Evolutionary conservation across 2,329 filamentous ascomycete species (phyloP).

Genomic region (Cytospora piceicola): DNA sequence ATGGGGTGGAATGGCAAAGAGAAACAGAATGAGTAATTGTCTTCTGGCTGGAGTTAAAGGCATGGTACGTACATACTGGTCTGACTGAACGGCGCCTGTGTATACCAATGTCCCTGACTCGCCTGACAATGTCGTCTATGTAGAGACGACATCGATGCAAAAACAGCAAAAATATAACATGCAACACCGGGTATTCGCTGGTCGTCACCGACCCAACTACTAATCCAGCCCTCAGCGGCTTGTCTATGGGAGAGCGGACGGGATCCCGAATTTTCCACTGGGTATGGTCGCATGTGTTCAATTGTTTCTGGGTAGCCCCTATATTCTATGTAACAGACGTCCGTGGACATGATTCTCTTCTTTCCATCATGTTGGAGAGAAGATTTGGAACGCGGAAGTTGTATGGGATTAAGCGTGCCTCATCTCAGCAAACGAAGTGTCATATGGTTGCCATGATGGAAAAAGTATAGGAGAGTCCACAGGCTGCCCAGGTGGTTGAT

Average conservation of each 20-base stretch:
- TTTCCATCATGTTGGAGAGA: too few relatives aligned
- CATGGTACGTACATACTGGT: too few relatives aligned
- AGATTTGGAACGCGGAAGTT: too few relatives aligned
- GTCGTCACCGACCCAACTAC: conserved; percentile 19
- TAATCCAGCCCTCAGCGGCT: conserved; percentile 20
- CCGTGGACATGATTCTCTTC: not conserved
- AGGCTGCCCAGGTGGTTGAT: not conserved
- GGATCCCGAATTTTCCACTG: conserved; percentile 20
- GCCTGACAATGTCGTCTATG: too few relatives aligned
- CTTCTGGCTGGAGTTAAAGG: too few relatives aligned
- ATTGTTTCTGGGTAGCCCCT: rapidly evolving
- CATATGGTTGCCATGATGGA: not conserved
- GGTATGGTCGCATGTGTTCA: conserved; percentile 13
- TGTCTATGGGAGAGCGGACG: conserved; percentile 20
- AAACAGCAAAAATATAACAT: conserved; percentile 1
- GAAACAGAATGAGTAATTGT: too few relatives aligned
- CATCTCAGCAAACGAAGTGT: not conserved
- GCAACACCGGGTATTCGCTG: conserved; percentile 23
- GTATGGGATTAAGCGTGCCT: not conserved
- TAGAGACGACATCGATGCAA: too few relatives aligned
- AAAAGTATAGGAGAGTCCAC: too few relatives aligned
- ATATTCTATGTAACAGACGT: not conserved
- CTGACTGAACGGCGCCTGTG: too few relatives aligned
- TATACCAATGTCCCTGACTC: too few relatives aligned
- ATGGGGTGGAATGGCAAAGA: too few relatives aligned